These are phyloP conservation scores for Pyrenophora tritici-repentis DNA, from an alignment of 2,329 filamentous ascomycete genomes.

Conservation along the genomic window DNA sequence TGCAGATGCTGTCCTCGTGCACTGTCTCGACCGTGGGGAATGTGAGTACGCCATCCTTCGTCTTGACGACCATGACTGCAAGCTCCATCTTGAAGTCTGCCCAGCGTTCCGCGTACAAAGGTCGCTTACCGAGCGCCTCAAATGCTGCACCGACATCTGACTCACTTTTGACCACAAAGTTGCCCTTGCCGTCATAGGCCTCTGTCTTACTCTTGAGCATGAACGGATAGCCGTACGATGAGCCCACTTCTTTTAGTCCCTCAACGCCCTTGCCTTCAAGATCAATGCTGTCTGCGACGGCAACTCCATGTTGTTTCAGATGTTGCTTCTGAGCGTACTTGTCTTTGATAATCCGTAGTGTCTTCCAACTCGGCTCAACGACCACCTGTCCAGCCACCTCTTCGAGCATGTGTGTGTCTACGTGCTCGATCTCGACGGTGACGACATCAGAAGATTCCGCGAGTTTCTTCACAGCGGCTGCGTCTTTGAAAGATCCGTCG, in stretches of 20 bases:
- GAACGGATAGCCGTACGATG: constrained; percentile 75
- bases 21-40: constrained; percentile 94
- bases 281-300: constrained; percentile 72
- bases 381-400: constrained; percentile 73
- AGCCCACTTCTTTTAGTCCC: constrained; percentile 67
- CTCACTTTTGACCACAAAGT: constrained; percentile 66
- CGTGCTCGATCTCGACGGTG: constrained; percentile 94
- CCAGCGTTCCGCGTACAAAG: constrained; percentile 89
- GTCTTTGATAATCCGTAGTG: constrained; percentile 87
- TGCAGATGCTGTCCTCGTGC: constrained; percentile 94
- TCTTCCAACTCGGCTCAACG: constrained; percentile 80
- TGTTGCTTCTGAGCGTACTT: constrained; percentile 91
- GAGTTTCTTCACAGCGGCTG: constrained; percentile 77
- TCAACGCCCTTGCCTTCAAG: constrained; percentile 64
- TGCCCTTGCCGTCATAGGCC: constrained; percentile 88
- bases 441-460: constrained; percentile 77
- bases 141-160: constrained; percentile 69
- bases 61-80: constrained; percentile 93
- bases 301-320: constrained; percentile 68
- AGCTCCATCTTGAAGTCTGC: constrained; percentile 84
- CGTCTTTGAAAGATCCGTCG: constrained; percentile 85
- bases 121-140: constrained; percentile 66
- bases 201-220: constrained; percentile 92
- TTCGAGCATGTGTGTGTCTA: constrained; percentile 86
- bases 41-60: constrained; percentile 72